These are phyloP conservation scores for Cladophialophora psammophila DNA, from an alignment of 2,329 filamentous ascomycete species.

Conservation along the genomic window DNA sequence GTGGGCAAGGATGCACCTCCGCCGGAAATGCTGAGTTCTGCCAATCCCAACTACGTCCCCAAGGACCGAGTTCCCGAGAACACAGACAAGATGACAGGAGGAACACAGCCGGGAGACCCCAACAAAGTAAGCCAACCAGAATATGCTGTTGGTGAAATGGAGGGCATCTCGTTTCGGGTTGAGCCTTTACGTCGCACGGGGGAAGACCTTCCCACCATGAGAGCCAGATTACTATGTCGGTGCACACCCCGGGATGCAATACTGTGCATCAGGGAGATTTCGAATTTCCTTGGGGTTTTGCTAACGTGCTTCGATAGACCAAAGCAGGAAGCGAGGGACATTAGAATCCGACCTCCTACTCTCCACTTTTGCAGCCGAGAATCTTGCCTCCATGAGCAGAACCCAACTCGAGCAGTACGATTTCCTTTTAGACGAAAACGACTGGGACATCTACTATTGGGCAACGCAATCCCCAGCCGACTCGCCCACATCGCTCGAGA, in stretches of 20 bases:
- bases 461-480: slow-evolving; percentile 78
- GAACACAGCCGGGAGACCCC: slow-evolving; percentile 62
- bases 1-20: slow-evolving; percentile 64
- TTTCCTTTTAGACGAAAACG: slow-evolving; percentile 94
- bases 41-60: slow-evolving; percentile 63
- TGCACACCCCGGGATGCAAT: slow-evolving; percentile 36
- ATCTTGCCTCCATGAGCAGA: slow-evolving; percentile 76
- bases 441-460: slow-evolving; percentile 99
- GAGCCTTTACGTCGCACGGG: slow-evolving; percentile 86
- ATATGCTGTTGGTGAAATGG: slow-evolving; percentile 83
- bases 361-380: slow-evolving; percentile 86
- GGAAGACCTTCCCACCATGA: slow-evolving; percentile 84
- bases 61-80: slow-evolving; percentile 68
- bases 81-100: slow-evolving; percentile 70
- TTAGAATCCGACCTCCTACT: slow-evolving; percentile 95
- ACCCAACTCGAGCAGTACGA: slow-evolving; percentile 85
- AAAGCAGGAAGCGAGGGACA: slow-evolving; percentile 94
- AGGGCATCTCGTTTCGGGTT: slow-evolving; percentile 84
- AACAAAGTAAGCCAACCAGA: slow-evolving; percentile 62
- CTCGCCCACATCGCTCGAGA: slow-evolving; percentile 63
- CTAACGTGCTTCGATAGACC: slow-evolving; percentile 62
- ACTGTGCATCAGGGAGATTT: slow-evolving; percentile 13
- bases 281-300: not conserved
- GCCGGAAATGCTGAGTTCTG: slow-evolving; percentile 66
- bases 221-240: slow-evolving; percentile 78